Evolutionary conservation across 257 asterid species (phyloP), one percentile per base, ranked within the genome.

Genomic region (Plectranthus barbatus): DNA sequence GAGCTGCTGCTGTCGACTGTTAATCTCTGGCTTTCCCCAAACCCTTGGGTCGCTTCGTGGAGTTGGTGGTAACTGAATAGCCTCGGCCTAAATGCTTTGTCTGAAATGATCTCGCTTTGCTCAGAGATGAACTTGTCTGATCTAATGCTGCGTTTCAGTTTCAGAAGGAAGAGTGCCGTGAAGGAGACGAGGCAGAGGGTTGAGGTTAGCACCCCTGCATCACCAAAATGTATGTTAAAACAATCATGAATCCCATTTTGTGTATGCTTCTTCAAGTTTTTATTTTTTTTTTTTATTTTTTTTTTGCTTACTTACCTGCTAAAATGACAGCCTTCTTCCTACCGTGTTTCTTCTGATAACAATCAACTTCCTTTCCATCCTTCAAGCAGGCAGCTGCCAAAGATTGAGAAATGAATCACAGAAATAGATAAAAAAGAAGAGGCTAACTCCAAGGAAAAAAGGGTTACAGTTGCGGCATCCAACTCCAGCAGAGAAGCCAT

Each of bases 391-490:
- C n/a, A n/a, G 86, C 89, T 85, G 77, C 56, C 70, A 68, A 60
- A 60, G 5, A 74, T 39, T 37, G 2, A 37, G 44, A 37, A 9
- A 9, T 31, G 7, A 31, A 31, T 0, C 3, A 31, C 23, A 7
- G 7, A 18, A 17, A 3, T 6, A 12, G 1, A 13, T 12, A 40
- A 2, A 0, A 51, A 12, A 6, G 57, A 51, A 29, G 6, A 51
- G 24, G n/a, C n/a, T n/a, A 8, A 8, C 2, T 4, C 19, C 9
- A 20, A 4, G n/a, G 9, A 59, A 31, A 6, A 9, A 23, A 19
- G 9, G 69, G 92, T 78, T 76, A 86, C 95, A 71, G 62, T 80
- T 76, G 48, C 80, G 54, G 71, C 95, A 86, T 39, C 89, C 87
- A 49, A 50, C 60, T 62, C 90, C 94, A 10, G 18, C 9, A 20